phyloP scores from a whole-genome alignment of 768 basidiomycete genomes.

The Pleurotus djamor region DNA sequence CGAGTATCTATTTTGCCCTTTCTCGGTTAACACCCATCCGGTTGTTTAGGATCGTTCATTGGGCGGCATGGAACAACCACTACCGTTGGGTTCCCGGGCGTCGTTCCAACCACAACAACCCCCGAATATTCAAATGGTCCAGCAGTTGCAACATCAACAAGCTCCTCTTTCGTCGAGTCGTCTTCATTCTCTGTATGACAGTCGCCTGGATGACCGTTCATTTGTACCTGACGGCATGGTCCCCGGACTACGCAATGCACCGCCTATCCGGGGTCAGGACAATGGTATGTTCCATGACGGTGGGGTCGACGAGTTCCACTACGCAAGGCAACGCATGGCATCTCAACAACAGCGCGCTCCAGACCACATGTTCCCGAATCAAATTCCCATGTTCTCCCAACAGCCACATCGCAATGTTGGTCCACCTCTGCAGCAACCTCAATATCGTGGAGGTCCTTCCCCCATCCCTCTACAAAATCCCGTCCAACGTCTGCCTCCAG shows the following conservation, averaged over 20 bases:
- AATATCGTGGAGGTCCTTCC: conserved; percentile 71
- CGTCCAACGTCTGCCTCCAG: conserved; percentile 72
- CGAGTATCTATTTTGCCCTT: not conserved
- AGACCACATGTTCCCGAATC: conserved; percentile 56
- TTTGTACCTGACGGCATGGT: conserved; percentile 88
- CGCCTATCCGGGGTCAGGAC: conserved; percentile 61
- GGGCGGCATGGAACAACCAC: conserved; percentile 15
- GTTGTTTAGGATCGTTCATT: conserved; percentile 27
- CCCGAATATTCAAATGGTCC: conserved; percentile 35
- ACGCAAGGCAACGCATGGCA: conserved; percentile 55
- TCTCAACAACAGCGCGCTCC: conserved; percentile 40
- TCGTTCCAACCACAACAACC: conserved; percentile 27
- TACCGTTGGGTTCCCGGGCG: conserved; percentile 19
- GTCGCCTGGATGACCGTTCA: conserved; percentile 69
- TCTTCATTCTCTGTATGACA: conserved; percentile 70
- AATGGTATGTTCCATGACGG: conserved; percentile 55
- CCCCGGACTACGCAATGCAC: conserved; percentile 71
- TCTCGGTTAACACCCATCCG: not conserved
- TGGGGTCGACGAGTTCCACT: conserved; percentile 57
- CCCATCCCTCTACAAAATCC: conserved; percentile 49
- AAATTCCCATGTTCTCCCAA: conserved; percentile 47
- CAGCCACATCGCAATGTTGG: conserved; percentile 54
- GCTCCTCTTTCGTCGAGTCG: conserved; percentile 43
- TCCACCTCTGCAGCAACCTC: conserved; percentile 55
- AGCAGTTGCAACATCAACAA: conserved; percentile 41